These are phyloP conservation scores for Karstenula rhodostoma DNA, from an alignment of 2,329 filamentous ascomycete genomes.

Conservation along the genomic window DNA sequence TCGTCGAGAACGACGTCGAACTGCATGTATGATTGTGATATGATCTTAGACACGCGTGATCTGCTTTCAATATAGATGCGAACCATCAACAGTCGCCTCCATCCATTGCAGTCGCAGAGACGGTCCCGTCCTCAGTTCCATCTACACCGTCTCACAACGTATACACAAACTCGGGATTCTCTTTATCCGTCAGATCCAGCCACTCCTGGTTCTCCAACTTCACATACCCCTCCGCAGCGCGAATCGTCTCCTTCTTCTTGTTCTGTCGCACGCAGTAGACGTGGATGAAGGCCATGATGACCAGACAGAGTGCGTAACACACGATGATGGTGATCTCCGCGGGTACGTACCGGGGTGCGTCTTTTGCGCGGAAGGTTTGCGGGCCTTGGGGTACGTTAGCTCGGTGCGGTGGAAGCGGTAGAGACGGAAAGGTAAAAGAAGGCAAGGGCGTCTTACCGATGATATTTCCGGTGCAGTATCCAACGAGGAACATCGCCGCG, in stretches of 20 bases:
- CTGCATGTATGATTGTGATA: too few relatives aligned
- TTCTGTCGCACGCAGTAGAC: slow-evolving; percentile 69
- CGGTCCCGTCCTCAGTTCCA: not conserved
- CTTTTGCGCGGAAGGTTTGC: slow-evolving; percentile 38
- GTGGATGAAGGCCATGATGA: slow-evolving; percentile 68
- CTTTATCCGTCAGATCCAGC: slow-evolving; percentile 70
- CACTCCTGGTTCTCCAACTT: slow-evolving; percentile 73
- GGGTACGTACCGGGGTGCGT: slow-evolving; percentile 63
- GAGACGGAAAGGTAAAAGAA: not conserved
- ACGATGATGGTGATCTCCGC: slow-evolving; percentile 71
- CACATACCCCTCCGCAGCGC: slow-evolving; percentile 64
- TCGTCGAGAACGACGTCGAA: too few relatives aligned
- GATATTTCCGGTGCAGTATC: slow-evolving; percentile 52
- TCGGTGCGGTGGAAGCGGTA: slow-evolving; percentile 52
- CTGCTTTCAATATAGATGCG: too few relatives aligned
- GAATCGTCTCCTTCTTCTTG: slow-evolving; percentile 62
- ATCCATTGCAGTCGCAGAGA: too few relatives aligned
- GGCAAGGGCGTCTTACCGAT: slow-evolving; percentile 33
- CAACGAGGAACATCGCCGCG: slow-evolving; percentile 58
- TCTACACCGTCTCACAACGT: slow-evolving; percentile 52
- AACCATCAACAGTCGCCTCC: too few relatives aligned
- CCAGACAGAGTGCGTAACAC: slow-evolving; percentile 62
- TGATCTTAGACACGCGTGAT: too few relatives aligned
- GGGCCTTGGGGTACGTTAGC: slow-evolving; percentile 49
- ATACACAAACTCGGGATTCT: slow-evolving; percentile 72